These are phyloP conservation scores for Inga laurina DNA, from an alignment of 306 rosid genomes.

Conservation along the genomic window DNA sequence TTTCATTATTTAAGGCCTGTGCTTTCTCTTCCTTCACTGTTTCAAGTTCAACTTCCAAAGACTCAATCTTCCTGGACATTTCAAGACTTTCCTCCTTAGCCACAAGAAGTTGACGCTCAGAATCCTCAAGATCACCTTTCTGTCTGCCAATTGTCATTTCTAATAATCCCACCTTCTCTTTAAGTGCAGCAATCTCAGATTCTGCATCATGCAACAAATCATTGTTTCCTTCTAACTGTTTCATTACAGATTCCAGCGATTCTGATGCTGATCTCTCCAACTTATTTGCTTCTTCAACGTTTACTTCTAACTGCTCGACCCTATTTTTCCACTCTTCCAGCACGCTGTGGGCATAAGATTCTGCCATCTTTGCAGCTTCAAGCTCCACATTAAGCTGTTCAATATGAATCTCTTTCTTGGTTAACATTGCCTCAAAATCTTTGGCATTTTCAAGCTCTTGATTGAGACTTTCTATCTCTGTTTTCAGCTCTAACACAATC, in stretches of 20 bases:
- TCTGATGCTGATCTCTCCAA: slow-evolving; percentile 84
- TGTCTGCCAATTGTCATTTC: slow-evolving; percentile 79
- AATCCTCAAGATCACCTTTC: slow-evolving; percentile 73
- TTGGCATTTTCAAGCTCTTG: slow-evolving; percentile 66
- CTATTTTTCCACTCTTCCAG: slow-evolving; percentile 69
- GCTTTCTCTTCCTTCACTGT: slow-evolving; percentile 69
- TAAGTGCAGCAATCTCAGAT: slow-evolving; percentile 69
- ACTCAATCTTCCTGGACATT: slow-evolving; percentile 54
- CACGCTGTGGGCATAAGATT: slow-evolving; percentile 69
- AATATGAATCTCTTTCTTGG: slow-evolving; percentile 62
- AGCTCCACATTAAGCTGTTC: slow-evolving; percentile 83
- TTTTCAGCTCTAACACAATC: slow-evolving; percentile 48
- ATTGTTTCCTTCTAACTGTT: slow-evolving; percentile 69
- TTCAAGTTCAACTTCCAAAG: slow-evolving; percentile 61
- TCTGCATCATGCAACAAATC: slow-evolving; percentile 74
- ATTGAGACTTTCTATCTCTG: slow-evolving; percentile 64
- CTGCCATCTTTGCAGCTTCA: slow-evolving; percentile 90
- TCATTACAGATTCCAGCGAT: slow-evolving; percentile 72
- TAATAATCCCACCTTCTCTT: slow-evolving; percentile 72
- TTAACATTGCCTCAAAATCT: slow-evolving; percentile 51
- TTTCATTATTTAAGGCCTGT: slow-evolving; percentile 79
- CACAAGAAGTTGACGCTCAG: slow-evolving; percentile 49
- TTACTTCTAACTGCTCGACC: slow-evolving; percentile 67
- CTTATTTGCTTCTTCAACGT: slow-evolving; percentile 65
- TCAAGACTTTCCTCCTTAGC: slow-evolving; percentile 66